These are phyloP conservation scores for Neoboletus magnificus DNA, from an alignment of 768 basidiomycete genomes.

Conservation along the genomic window DNA sequence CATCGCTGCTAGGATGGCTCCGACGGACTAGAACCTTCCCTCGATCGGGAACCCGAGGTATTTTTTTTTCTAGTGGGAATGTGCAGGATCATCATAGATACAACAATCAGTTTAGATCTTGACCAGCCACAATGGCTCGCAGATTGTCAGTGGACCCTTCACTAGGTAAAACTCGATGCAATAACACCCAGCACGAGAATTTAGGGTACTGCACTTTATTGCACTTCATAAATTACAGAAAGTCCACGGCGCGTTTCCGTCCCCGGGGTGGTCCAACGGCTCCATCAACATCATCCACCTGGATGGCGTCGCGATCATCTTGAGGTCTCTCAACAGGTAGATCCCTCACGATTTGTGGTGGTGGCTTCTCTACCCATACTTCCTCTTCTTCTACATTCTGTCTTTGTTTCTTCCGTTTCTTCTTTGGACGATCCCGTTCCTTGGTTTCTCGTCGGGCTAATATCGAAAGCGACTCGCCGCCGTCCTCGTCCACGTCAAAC, in stretches of 20 bases:
- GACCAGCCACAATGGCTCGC: background rate
- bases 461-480: conserved; percentile 35
- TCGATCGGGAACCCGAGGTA: background rate
- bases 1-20: background rate
- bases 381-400: conserved; percentile 44
- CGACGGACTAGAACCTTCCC: background rate
- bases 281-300: conserved; percentile 15
- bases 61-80: background rate
- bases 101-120: background rate
- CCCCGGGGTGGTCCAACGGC: conserved; percentile 34
- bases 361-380: conserved; percentile 70
- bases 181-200: background rate
- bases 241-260: conserved; percentile 73
- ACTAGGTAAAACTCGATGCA: background rate
- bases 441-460: conserved; percentile 32
- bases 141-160: no score
- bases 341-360: conserved; percentile 46
- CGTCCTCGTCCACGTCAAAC: conserved; percentile 73
- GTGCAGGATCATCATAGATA: background rate
- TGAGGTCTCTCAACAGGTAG: conserved; percentile 20
- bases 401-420: conserved; percentile 40
- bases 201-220: background rate
- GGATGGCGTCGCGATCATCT: conserved; percentile 6
- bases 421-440: conserved; percentile 37
- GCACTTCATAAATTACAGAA: conserved; percentile 45